Percentiles rank a stretch among this genome's conserved stretches.
phyloP scores from a whole-genome alignment of 1,139 yeast species.

The Geotrichum histeridarum region DNA sequence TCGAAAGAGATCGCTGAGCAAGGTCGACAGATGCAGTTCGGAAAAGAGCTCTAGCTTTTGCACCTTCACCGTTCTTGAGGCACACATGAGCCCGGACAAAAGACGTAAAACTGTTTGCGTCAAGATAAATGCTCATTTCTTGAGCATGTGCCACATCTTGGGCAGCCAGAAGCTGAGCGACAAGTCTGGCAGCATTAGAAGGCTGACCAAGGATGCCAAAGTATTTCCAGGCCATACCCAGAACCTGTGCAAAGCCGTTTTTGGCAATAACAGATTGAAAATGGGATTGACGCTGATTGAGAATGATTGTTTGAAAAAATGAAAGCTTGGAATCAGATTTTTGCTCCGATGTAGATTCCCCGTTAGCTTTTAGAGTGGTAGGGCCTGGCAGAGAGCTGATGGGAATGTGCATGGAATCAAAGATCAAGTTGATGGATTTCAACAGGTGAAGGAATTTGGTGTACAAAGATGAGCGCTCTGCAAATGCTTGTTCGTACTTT shows the following conservation, averaged over 20 bases:
- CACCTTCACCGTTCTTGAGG: constrained; percentile 20
- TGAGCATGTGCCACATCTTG: constrained; percentile 10
- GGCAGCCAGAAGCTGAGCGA: constrained; percentile 9
- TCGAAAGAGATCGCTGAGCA: constrained; percentile 11
- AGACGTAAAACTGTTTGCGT: constrained; percentile 23
- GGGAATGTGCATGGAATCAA: constrained; percentile 13
- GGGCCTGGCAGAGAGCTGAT: not conserved
- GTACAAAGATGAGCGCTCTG: constrained; percentile 24
- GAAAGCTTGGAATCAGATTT: not conserved
- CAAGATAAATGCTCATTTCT: constrained; percentile 21
- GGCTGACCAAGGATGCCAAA: not conserved
- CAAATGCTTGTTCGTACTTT: constrained; percentile 23
- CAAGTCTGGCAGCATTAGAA: constrained; percentile 2
- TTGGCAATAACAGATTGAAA: constrained; percentile 1
- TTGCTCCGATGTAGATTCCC: not conserved
- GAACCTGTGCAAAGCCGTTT: not conserved
- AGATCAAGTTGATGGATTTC: constrained; percentile 21
- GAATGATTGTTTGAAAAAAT: constrained; percentile 3
- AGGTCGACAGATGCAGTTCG: constrained; percentile 23
- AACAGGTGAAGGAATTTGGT: constrained; percentile 21
- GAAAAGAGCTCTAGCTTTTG: constrained; percentile 24
- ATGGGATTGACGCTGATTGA: not conserved
- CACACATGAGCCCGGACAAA: constrained; percentile 28
- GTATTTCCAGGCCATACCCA: constrained; percentile 3
- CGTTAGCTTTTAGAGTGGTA: not conserved